phyloP scores from a whole-genome alignment of 2,329 filamentous ascomycete species.

The Parasarocladium wereldwijsianum region DNA sequence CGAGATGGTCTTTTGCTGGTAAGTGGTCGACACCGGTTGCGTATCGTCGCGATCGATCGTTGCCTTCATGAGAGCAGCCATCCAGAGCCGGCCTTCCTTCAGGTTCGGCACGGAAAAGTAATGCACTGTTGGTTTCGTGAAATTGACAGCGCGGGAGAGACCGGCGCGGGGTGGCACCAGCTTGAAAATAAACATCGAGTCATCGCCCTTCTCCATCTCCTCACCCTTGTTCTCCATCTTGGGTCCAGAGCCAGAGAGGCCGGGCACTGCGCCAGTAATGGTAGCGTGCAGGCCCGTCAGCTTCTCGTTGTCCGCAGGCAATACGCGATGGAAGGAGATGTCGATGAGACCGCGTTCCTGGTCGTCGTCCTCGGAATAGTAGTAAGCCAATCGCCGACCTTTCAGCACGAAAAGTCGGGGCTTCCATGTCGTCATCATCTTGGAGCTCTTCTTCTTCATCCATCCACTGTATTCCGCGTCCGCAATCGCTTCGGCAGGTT shows the following conservation, averaged over 20 bases:
- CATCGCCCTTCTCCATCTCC: slow-evolving; percentile 33
- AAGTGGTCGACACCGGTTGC: slow-evolving; percentile 72
- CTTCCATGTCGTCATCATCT: slow-evolving; percentile 96
- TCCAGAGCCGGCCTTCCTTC: slow-evolving; percentile 82
- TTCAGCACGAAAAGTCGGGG: slow-evolving; percentile 89
- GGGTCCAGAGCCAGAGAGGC: slow-evolving; percentile 15
- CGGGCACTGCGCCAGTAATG: slow-evolving; percentile 64
- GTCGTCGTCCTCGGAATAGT: slow-evolving; percentile 83
- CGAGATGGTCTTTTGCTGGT: slow-evolving; percentile 93
- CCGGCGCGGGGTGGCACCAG: slow-evolving; percentile 81
- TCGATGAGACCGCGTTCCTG: slow-evolving; percentile 94
- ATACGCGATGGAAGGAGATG: slow-evolving; percentile 92
- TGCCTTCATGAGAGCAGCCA: slow-evolving; percentile 97
- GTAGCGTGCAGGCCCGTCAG: slow-evolving; percentile 85
- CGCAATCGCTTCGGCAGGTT: slow-evolving; percentile 69
- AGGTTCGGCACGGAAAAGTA: slow-evolving; percentile 94
- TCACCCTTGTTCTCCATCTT: slow-evolving; percentile 22
- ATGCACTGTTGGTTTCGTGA: slow-evolving; percentile 93
- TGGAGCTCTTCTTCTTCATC: slow-evolving; percentile 99
- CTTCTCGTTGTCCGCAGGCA: slow-evolving; percentile 82
- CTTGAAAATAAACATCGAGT: slow-evolving; percentile 94
- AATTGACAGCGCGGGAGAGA: slow-evolving; percentile 81
- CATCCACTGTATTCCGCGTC: slow-evolving; percentile 89
- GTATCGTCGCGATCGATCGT: slow-evolving; percentile 87
- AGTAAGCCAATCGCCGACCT: slow-evolving; percentile 83